Evolutionary conservation across 495 filamentous ascomycete genomes (phyloP), one percentile per base, ranked within the genome.

Genomic region (Penicillium roqueforti): DNA sequence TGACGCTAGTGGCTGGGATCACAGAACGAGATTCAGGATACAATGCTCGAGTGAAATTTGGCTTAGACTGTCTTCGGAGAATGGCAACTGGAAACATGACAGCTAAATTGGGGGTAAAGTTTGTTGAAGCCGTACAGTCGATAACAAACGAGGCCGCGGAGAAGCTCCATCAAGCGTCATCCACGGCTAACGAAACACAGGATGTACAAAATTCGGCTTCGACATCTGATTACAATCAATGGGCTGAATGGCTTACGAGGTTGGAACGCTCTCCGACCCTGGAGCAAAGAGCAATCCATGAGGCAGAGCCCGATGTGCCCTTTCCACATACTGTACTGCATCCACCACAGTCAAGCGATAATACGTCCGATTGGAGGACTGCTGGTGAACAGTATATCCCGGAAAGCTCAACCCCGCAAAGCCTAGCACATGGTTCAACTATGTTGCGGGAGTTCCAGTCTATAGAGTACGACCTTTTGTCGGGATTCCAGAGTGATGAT

Each of bases 51-150:
- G 61, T 66, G 3, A 37, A 32, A 13, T 61, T 64, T 18, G 66
- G 58, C 0, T 19, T 68, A 13, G 51, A 57, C 20, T 56, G 57
- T 44, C 59, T 68, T 3, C 51, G 54, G 22, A 50, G 28, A 18
- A 68, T 68, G 60, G 57, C 66, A 1, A 50, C 44, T 10, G 66
- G 66, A 6, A 66, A 63, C 22, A 53, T 53, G 40, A 59, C 60
- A 4, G 66, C 63, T 3, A 56, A 60, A 41, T 34, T 64, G 37
- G 63, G 63, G 0, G 63, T 68, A 6, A 54, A 44, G 3, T 64
- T 68, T 34, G 66, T 68, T 2, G 60, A 68, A 29, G 47, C 56
- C 9, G 51, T 68, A 4, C 63, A 54, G 19, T 41, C 51, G 7
- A 63, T 68, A 39, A 56, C 63, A 9, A 56, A 66, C 11, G 63